Evolutionary conservation across 345 rosid genomes (phyloP).

Genomic region (Corchorus capsularis): DNA sequence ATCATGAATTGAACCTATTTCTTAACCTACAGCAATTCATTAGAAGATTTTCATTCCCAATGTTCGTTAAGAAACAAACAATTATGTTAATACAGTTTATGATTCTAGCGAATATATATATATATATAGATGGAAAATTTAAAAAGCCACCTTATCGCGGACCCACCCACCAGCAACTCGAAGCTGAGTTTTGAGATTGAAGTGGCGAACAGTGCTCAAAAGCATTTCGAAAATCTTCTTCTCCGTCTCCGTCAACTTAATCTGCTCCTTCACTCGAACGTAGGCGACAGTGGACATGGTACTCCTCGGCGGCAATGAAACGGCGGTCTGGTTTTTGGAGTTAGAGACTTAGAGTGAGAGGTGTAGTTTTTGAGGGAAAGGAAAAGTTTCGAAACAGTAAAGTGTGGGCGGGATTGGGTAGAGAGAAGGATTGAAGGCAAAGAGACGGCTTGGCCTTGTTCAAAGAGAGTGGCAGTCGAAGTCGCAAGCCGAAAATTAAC

Average conservation of each 20-base stretch:
- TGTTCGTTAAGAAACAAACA: not conserved
- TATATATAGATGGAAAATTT: no score
- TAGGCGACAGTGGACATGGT: slow-evolving; percentile 31
- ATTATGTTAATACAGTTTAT: not conserved
- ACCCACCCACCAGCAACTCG: slow-evolving; percentile 99
- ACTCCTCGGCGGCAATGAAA: slow-evolving; percentile 29
- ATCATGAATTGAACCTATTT: not conserved
- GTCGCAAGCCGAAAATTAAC: no score
- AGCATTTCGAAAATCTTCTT: slow-evolving; percentile 69
- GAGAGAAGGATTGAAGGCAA: slow-evolving; percentile 23
- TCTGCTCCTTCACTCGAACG: slow-evolving; percentile 52
- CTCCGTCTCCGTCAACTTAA: slow-evolving; percentile 69
- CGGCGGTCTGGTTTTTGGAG: slow-evolving; percentile 3
- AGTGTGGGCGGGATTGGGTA: slow-evolving; percentile 4
- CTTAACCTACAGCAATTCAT: not conserved
- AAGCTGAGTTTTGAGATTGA: slow-evolving; percentile 68
- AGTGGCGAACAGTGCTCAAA: slow-evolving; percentile 59
- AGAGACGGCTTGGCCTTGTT: no score
- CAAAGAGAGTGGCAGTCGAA: no score
- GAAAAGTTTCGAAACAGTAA: slow-evolving; percentile 25
- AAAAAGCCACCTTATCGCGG: slow-evolving; percentile 74
- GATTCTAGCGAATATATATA: not conserved
- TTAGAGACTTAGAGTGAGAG: not conserved
- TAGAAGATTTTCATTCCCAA: not conserved
- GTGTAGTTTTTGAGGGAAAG: not conserved